Conservation (phyloP, 129 eudicot genomes). For the Arctium minus region DNA sequence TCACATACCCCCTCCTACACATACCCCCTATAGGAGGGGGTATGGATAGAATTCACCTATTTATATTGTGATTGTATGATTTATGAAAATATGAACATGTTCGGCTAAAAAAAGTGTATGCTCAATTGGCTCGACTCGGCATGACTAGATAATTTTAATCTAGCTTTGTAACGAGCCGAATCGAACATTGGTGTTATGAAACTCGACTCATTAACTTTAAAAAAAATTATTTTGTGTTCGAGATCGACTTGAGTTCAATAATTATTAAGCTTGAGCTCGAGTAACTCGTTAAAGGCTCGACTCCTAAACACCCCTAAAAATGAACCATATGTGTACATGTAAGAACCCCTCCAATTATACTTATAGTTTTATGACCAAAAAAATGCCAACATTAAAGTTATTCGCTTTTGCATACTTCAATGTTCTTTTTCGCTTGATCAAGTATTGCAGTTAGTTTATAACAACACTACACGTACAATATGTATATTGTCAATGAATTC, state of each 20-base stretch:
- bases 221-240: too few species aligned
- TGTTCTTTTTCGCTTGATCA: not conserved
- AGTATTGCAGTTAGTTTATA: too few species aligned
- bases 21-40: too few species aligned
- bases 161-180: too few species aligned
- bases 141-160: too few species aligned
- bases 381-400: not conserved
- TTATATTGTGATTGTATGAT: not conserved
- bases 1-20: too few species aligned
- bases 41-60: too few species aligned
- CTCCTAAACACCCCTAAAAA: not conserved
- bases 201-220: not conserved
- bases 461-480: too few species aligned
- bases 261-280: not conserved
- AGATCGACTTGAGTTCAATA: not conserved
- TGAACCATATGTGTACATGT: not conserved
- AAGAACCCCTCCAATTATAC: not conserved
- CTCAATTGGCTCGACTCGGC: too few species aligned
- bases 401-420: not conserved
- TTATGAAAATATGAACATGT: not conserved
- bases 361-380: not conserved
- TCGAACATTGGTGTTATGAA: not conserved
- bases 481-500: too few species aligned
- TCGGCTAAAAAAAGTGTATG: not conserved
- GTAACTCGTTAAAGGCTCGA: not conserved